A percentile compares a stretch with the other conserved stretches of the same genome.
Conservation (phyloP, 352 stramenopile genomes). For the Peronospora belbahrii region DNA sequence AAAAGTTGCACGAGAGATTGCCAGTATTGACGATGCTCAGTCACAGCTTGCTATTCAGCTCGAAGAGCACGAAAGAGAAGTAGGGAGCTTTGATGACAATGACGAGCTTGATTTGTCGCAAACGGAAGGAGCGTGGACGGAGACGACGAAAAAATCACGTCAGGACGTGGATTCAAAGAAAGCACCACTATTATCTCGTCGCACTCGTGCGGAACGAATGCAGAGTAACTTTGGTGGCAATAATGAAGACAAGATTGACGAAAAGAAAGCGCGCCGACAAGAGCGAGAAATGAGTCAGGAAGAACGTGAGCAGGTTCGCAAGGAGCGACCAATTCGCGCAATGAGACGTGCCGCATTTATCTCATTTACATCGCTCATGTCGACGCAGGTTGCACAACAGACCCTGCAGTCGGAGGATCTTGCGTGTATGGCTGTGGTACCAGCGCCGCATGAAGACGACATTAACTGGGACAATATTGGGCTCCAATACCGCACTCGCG, state of each 20-base stretch:
- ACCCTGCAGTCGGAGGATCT: conserved; percentile 53
- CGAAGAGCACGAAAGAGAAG: conserved; percentile 23
- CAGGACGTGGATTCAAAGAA: conserved; percentile 14
- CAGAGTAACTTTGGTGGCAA: conserved; percentile 15
- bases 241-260: conserved; percentile 20
- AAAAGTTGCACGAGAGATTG: conserved; percentile 48
- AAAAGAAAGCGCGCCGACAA: conserved; percentile 25
- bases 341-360: conserved; percentile 70
- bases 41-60: conserved; percentile 37
- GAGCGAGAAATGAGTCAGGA: conserved; percentile 43
- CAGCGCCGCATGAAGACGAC: conserved; percentile 53
- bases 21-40: conserved; percentile 55
- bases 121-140: conserved; percentile 8
- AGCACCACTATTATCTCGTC: conserved; percentile 11
- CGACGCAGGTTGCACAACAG: conserved; percentile 63
- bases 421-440: conserved; percentile 38
- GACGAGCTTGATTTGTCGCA: conserved; percentile 11
- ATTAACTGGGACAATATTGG: conserved; percentile 78
- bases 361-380: conserved; percentile 69
- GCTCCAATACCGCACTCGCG: conserved; percentile 39
- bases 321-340: conserved; percentile 44
- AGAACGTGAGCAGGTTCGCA: conserved; percentile 37
- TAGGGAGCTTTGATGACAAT: conserved; percentile 13
- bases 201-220: conserved; percentile 6
- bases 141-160: conserved; percentile 7